These are phyloP conservation scores for Fennellomyces sp. DNA, from an alignment of 371 early-diverging fungal species.

Conservation along the genomic window DNA sequence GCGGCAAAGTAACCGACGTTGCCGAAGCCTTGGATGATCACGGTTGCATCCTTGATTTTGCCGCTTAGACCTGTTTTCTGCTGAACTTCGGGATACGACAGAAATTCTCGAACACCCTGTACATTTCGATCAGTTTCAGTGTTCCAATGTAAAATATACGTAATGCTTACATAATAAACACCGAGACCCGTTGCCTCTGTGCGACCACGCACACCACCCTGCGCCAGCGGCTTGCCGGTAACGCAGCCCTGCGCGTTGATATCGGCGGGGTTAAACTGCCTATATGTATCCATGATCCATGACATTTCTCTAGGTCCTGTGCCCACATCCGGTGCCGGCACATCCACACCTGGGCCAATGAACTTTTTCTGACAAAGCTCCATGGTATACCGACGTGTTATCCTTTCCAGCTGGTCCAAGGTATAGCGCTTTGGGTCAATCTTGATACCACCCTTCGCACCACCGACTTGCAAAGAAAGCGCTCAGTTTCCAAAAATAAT, in stretches of 20 bases:
- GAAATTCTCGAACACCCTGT: slow-evolving; percentile 80
- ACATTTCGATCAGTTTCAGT: not conserved
- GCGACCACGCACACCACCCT: slow-evolving; percentile 91
- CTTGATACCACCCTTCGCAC: slow-evolving; percentile 89
- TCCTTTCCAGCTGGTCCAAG: slow-evolving; percentile 79
- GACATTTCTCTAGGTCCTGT: slow-evolving; percentile 90
- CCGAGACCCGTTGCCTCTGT: slow-evolving; percentile 91
- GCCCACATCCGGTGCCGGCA: slow-evolving; percentile 94
- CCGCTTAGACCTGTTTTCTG: slow-evolving; percentile 72
- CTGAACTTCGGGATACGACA: slow-evolving; percentile 81
- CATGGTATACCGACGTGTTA: slow-evolving; percentile 89
- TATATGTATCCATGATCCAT: slow-evolving; percentile 92
- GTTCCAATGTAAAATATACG: not conserved
- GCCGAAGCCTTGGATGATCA: slow-evolving; percentile 90
- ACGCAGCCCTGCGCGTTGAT: slow-evolving; percentile 87
- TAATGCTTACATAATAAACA: slow-evolving; percentile 63
- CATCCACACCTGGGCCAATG: slow-evolving; percentile 83
- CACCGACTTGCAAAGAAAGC: slow-evolving; percentile 47
- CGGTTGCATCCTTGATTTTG: slow-evolving; percentile 65
- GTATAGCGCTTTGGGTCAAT: slow-evolving; percentile 84
- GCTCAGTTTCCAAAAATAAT: not conserved
- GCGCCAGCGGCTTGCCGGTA: slow-evolving; percentile 86
- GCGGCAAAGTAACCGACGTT: slow-evolving; percentile 92
- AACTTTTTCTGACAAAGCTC: slow-evolving; percentile 92
- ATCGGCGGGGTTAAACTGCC: slow-evolving; percentile 84